phyloP scores from a whole-genome alignment of 306 rosid species.

The Medicago lupulina region DNA sequence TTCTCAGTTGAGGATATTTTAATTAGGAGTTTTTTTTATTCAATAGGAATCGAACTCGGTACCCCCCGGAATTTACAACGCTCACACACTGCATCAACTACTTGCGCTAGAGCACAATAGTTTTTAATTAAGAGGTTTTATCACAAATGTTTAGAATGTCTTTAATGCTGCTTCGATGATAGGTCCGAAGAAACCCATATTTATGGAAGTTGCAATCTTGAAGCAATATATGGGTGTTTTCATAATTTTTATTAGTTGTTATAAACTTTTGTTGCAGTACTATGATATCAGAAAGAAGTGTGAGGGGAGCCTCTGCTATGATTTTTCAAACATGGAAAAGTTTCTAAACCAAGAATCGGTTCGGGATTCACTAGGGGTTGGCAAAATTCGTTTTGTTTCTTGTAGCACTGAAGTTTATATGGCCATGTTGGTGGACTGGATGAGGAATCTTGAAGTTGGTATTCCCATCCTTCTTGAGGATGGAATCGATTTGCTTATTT shows the following conservation, averaged over 20 bases:
- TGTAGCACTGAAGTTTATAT: slow-evolving; percentile 77
- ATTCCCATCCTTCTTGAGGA: slow-evolving; percentile 91
- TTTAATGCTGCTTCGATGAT: background rate
- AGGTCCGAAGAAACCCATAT: slow-evolving; percentile 7
- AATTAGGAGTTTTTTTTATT: background rate
- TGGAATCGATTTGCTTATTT: slow-evolving; percentile 77
- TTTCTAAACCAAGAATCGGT: slow-evolving; percentile 75
- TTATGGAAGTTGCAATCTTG: slow-evolving; percentile 34
- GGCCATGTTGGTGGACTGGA: slow-evolving; percentile 90
- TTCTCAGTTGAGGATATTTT: slow-evolving; percentile 19
- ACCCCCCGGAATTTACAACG: background rate
- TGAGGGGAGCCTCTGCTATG: slow-evolving; percentile 88
- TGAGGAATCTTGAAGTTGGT: slow-evolving; percentile 92
- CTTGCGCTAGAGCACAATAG: background rate
- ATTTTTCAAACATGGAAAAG: slow-evolving; percentile 91
- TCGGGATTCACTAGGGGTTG: slow-evolving; percentile 83
- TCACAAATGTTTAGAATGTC: background rate
- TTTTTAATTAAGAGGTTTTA: background rate
- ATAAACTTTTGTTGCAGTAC: slow-evolving; percentile 59
- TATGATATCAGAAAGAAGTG: slow-evolving; percentile 89
- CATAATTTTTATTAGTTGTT: slow-evolving; percentile 29
- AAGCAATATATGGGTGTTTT: slow-evolving; percentile 12
- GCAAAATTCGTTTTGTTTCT: slow-evolving; percentile 78
- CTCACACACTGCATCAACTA: background rate
- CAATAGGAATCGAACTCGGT: background rate